Conservation (phyloP, 192 early-diverging fungal species). For the Podila horticola region DNA sequence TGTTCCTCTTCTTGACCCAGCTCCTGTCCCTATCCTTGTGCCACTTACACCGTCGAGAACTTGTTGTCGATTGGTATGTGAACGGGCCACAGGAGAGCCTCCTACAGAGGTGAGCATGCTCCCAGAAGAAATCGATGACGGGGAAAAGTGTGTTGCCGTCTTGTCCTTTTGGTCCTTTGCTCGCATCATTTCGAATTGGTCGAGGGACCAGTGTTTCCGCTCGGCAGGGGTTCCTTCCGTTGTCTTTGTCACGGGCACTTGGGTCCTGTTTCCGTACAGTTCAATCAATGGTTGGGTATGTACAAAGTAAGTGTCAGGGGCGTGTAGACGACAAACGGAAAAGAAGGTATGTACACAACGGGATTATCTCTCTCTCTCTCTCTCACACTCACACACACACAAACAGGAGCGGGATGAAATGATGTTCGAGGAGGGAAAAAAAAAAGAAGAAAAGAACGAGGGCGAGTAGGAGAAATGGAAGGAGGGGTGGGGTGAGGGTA, state of each 20-base stretch:
- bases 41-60: neutral
- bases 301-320: too few species aligned
- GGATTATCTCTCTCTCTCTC: too few species aligned
- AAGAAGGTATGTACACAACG: too few species aligned
- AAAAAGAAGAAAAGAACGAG: too few species aligned
- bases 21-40: neutral
- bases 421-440: too few species aligned
- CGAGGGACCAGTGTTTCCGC: constrained; percentile 1
- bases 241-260: neutral
- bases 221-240: neutral
- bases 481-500: too few species aligned
- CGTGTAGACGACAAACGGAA: too few species aligned
- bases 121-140: neutral
- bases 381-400: too few species aligned
- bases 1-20: neutral
- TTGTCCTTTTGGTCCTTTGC: neutral
- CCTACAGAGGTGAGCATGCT: neutral
- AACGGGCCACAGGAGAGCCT: neutral
- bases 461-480: too few species aligned
- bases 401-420: too few species aligned
- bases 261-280: neutral
- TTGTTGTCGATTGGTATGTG: neutral
- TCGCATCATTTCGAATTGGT: constrained; percentile 4
- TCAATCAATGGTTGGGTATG: neutral
- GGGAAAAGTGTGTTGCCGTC: neutral